Base-by-base conservation (phyloP, 2,329 filamentous ascomycete species). In the Penicillium sp. region DNA sequence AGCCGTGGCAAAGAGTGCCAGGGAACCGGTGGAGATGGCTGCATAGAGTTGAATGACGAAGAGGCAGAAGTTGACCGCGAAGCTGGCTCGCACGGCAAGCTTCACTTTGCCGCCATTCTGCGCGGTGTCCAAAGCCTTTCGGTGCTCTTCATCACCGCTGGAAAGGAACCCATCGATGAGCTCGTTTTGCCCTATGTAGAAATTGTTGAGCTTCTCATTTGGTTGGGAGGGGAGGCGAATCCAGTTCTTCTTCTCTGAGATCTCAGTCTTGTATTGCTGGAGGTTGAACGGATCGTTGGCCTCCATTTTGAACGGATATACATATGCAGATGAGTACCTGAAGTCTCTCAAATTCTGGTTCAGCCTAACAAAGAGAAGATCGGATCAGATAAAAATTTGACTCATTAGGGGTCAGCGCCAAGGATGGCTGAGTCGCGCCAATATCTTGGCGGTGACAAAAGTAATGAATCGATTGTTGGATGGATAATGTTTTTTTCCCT, bases 1-100 rank as follows among this genome's bases (percentile, higher is more conserved):
- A 6, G 50, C 50, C 3, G 50, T 52, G 36, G 50, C 50, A 13
- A 52, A 52, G 7, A 52, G 40, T 1, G 50, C 50, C 1, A 52
- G 33, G n/a, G 50, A 52, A 3, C 50, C 50, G 1, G 50, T 52
- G 2, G 40, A 23, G 3, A 52, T 18, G 9, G 50, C 50, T 29
- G 50, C 50, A 36, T 52, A 52, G 18, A 52, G 50, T 12, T 52
- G 50, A n/a, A 52, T 52, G 7, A 52, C 33, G 40, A 52, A 52
- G 17, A 52, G 50, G 12, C 20, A 52, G 50, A 52, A 49, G n/a
- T 52, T 52, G 40, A 52, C 50, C 7, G 39, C 41, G 24, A 52
- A 52, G 17, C 50, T 52, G 37, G 40, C 50, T 17, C 50, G 50
- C 12, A 52, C 50, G 23, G 50, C 50, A 9, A 52, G 46, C 30